phyloP scores from a whole-genome alignment of 2,329 filamentous ascomycete species.

The Colletotrichum somersetense region DNA sequence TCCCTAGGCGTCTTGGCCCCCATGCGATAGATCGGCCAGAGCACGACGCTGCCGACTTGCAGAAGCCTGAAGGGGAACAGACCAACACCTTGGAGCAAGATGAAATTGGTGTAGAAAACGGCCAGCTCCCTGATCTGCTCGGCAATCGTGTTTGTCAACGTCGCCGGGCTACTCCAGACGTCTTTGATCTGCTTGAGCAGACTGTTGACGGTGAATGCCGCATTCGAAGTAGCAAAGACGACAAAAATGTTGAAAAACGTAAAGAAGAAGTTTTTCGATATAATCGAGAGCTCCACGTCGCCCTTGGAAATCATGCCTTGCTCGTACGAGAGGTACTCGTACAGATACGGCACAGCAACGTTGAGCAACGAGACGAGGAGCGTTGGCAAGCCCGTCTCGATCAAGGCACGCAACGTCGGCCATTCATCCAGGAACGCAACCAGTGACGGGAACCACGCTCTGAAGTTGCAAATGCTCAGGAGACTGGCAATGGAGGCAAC shows the following conservation, averaged over 20 bases:
- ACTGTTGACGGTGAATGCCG: conserved; percentile 83
- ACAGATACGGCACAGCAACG: conserved; percentile 90
- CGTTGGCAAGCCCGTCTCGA: conserved; percentile 90
- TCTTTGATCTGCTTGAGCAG: conserved; percentile 80
- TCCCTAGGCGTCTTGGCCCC: conserved; percentile 90
- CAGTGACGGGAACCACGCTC: conserved; percentile 77
- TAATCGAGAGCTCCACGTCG: conserved; percentile 92
- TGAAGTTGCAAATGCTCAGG: conserved; percentile 84
- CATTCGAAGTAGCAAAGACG: conserved; percentile 89
- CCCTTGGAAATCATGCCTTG: conserved; percentile 97
- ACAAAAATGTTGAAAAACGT: conserved; percentile 99
- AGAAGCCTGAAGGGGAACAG: conserved; percentile 92
- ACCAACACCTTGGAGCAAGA: conserved; percentile 93
- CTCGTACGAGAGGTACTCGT: conserved; percentile 89
- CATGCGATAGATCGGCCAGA: conserved; percentile 85
- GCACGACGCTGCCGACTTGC: conserved; percentile 85
- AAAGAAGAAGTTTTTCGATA: conserved; percentile 99
- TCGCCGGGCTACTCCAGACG: conserved; percentile 81
- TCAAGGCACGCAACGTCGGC: conserved; percentile 77
- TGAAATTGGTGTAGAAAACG: conserved; percentile 92
- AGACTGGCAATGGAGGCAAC: conserved; percentile 83
- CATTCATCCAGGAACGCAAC: conserved; percentile 77
- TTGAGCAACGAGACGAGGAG: conserved; percentile 88
- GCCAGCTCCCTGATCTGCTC: conserved; percentile 79
- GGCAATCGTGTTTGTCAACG: conserved; percentile 82